Evolutionary conservation across 495 filamentous ascomycete species (phyloP).

Genomic region (Xanthoparmelia taractica): DNA sequence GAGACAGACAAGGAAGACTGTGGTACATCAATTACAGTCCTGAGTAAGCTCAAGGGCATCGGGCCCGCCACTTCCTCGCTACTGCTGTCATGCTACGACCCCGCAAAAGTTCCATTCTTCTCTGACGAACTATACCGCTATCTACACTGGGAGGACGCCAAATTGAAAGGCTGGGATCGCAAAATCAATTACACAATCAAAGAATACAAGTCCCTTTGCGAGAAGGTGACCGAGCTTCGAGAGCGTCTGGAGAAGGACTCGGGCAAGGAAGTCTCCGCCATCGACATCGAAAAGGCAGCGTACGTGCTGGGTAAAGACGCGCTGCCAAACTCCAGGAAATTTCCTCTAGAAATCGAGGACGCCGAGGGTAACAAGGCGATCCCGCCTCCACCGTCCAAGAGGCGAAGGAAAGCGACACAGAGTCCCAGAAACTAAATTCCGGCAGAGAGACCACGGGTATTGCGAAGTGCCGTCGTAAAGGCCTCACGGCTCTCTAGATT

Average conservation of each 20-base stretch:
- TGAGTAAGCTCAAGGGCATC: conserved; percentile 38
- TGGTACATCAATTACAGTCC: conserved; percentile 27
- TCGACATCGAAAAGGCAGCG: conserved; percentile 53
- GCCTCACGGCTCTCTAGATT: conserved; percentile 28
- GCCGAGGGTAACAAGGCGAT: conserved; percentile 3
- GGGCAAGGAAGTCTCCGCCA: conserved; percentile 35
- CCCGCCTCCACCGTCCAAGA: conserved; percentile 9
- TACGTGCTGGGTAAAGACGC: conserved; percentile 34
- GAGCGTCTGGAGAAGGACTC: conserved; percentile 26
- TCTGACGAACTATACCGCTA: conserved; percentile 47
- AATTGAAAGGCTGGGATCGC: conserved; percentile 35
- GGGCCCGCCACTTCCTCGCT: conserved; percentile 48
- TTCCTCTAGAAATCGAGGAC: neutral
- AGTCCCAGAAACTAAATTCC: neutral
- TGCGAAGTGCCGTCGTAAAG: conserved; percentile 10
- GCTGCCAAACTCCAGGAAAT: neutral
- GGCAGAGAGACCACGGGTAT: neutral
- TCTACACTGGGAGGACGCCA: conserved; percentile 31
- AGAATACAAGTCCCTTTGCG: conserved; percentile 37
- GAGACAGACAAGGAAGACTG: conserved; percentile 4
- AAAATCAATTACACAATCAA: conserved; percentile 43
- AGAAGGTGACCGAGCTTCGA: conserved; percentile 29
- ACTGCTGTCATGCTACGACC: conserved; percentile 35
- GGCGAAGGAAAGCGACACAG: conserved; percentile 5
- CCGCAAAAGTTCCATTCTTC: conserved; percentile 40